Conservation (phyloP, 306 rosid species). For the Glycine soja region DNA sequence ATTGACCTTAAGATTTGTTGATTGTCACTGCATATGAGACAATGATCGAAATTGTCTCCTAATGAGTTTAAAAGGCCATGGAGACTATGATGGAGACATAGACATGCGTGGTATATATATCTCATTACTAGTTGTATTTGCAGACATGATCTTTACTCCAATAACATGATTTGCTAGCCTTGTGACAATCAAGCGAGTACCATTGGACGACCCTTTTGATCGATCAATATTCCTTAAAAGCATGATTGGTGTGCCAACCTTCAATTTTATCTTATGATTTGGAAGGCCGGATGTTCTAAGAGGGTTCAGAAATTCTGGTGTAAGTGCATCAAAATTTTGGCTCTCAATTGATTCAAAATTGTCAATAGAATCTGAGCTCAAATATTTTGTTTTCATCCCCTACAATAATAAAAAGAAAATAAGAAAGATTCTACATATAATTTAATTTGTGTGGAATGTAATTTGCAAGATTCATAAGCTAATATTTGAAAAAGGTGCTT, state of each 20-base stretch:
- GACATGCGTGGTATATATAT: too few species aligned
- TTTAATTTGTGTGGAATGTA: too few species aligned
- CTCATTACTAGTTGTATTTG: too few species aligned
- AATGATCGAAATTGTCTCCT: too few species aligned
- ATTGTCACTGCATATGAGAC: too few species aligned
- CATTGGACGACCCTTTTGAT: background rate
- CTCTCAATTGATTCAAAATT: background rate
- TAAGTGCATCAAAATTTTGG: background rate
- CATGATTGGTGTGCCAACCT: background rate
- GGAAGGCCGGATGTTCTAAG: background rate
- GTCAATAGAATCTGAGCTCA: background rate
- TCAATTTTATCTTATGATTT: background rate
- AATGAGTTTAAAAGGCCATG: too few species aligned
- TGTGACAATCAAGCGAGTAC: background rate
- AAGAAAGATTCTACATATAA: too few species aligned
- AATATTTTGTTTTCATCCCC: background rate
- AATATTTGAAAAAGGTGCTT: too few species aligned
- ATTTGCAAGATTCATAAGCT: too few species aligned
- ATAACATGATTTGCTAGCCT: background rate
- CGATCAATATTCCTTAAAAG: background rate
- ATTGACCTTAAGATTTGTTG: too few species aligned
- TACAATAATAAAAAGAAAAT: too few species aligned
- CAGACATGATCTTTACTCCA: background rate
- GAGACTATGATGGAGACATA: too few species aligned
- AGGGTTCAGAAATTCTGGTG: background rate